Evolutionary conservation across 2,329 filamentous ascomycete species (phyloP), one percentile per base, ranked within the genome.

Genomic region (Scytalidium lignicola): DNA sequence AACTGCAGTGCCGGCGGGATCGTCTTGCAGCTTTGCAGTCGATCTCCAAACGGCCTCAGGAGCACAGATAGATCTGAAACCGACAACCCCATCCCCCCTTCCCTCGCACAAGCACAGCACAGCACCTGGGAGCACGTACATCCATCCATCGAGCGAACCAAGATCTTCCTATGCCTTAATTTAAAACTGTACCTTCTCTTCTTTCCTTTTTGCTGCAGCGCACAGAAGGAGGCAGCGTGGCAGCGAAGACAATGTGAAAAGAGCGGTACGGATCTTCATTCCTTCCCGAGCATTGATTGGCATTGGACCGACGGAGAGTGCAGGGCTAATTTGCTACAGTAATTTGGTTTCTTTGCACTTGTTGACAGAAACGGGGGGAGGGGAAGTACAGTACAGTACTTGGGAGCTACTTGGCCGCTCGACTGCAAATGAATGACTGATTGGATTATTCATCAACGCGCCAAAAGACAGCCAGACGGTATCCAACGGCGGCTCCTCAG

Each of bases 1-100:
- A 49, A 50, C 49, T 44, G 44, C n/a, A n/a, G n/a, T n/a, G n/a
- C n/a, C 32, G 32, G 32, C 52, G 52, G 52, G 55, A 55, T 55
- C 51, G 44, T 49, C 49, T 53, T 46, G 44, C 46, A 46, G 43
- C 45, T 52, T 49, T 45, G 47, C 49, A 48, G 51, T 44, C 47
- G 41, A 41, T 22, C 32, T 41, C 39, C 45, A 47, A 41, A 41
- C 45, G 41, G 21, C 32, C 32, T 37, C 32, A 37, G 32, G 23
- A 37, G 32, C 32, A 37, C 32, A 37, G 32, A 37, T 37, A 17
- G 32, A 37, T 37, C 32, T 37, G 32, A 37, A 37, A 37, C 32
- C 32, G 32, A 37, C 32, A 37, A n/a, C n/a, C 32, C 32, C 32
- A 37, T 37, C 32, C 12, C n/a, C n/a, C n/a, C n/a, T n/a, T n/a